Percentiles rank a stretch among this genome's conserved stretches.
Conservation (phyloP, 768 basidiomycete species). For the Basidioascus undulatus region DNA sequence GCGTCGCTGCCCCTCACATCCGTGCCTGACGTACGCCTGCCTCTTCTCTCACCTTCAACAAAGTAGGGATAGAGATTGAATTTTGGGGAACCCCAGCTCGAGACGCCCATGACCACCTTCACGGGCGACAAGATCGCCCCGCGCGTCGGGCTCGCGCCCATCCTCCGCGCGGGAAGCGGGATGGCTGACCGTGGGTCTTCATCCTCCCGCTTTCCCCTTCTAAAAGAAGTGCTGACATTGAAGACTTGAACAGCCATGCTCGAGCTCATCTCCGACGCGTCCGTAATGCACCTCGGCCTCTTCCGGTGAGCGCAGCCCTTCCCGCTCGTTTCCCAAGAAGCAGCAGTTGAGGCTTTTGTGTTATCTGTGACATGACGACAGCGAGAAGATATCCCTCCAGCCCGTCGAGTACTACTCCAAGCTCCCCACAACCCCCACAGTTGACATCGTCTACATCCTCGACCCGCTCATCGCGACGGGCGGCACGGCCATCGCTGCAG, state of each 20-base stretch:
- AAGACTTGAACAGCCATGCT: conserved; percentile 29
- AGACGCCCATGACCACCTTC: conserved; percentile 60
- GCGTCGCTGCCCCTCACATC: too few relatives aligned
- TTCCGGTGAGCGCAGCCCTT: conserved; percentile 14
- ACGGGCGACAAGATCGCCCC: conserved; percentile 51
- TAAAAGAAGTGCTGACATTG: not conserved
- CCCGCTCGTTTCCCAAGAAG: conserved; percentile 3
- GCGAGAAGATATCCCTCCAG: conserved; percentile 61
- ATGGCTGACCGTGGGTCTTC: conserved; percentile 40
- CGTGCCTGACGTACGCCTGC: too few relatives aligned
- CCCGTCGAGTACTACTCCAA: conserved; percentile 92
- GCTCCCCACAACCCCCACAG: conserved; percentile 44
- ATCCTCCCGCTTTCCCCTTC: not conserved
- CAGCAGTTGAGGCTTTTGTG: too few relatives aligned
- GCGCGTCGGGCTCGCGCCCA: conserved; percentile 64
- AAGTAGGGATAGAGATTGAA: too few relatives aligned
- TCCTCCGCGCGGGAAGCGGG: conserved; percentile 75
- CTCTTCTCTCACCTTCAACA: too few relatives aligned
- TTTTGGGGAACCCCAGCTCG: too few relatives aligned
- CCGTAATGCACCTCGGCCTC: conserved; percentile 74
- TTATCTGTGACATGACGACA: too few relatives aligned
- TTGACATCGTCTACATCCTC: conserved; percentile 65
- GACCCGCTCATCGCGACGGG: conserved; percentile 90
- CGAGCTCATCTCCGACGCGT: conserved; percentile 62
- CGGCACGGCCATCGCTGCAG: conserved; percentile 67